Conservation (phyloP, 139 green algal genomes). For the Coccomyxa sp. region DNA sequence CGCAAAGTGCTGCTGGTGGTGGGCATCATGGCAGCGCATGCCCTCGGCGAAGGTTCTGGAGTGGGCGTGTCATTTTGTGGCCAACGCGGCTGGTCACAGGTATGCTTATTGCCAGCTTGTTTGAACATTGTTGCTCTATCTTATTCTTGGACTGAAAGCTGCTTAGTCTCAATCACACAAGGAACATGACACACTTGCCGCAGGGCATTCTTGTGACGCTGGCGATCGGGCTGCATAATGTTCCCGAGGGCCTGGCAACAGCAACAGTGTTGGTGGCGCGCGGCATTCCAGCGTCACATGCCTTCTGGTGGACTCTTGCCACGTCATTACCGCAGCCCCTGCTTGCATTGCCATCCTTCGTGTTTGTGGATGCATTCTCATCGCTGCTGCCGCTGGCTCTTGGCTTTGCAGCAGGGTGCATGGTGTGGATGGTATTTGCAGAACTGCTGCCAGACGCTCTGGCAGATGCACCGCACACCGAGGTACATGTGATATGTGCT, state of each 20-base stretch:
- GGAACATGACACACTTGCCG: neutral
- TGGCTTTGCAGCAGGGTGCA: slow-evolving; percentile 97
- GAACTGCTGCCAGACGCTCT: slow-evolving; percentile 94
- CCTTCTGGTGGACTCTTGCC: slow-evolving; percentile 72
- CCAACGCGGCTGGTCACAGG: slow-evolving; percentile 71
- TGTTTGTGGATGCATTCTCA: slow-evolving; percentile 92
- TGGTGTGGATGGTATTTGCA: slow-evolving; percentile 97
- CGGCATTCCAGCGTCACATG: slow-evolving; percentile 62
- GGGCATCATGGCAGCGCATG: slow-evolving; percentile 95
- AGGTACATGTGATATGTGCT: slow-evolving; percentile 6
- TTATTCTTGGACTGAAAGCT: neutral
- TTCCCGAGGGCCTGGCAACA: slow-evolving; percentile 94
- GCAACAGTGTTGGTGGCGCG: slow-evolving; percentile 83
- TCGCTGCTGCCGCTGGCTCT: slow-evolving; percentile 83
- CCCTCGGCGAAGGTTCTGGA: slow-evolving; percentile 90
- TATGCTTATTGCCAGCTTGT: neutral
- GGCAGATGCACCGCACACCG: slow-evolving; percentile 30
- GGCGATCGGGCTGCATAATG: slow-evolving; percentile 96
- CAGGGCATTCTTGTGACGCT: slow-evolving; percentile 89
- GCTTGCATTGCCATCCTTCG: slow-evolving; percentile 86
- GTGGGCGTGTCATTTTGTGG: slow-evolving; percentile 90
- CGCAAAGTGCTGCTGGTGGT: slow-evolving; percentile 87
- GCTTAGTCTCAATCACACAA: neutral
- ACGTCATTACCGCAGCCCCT: slow-evolving; percentile 84
- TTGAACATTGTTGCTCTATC: neutral